Conservation (phyloP, 768 basidiomycete species). For the Russula compacta region DNA sequence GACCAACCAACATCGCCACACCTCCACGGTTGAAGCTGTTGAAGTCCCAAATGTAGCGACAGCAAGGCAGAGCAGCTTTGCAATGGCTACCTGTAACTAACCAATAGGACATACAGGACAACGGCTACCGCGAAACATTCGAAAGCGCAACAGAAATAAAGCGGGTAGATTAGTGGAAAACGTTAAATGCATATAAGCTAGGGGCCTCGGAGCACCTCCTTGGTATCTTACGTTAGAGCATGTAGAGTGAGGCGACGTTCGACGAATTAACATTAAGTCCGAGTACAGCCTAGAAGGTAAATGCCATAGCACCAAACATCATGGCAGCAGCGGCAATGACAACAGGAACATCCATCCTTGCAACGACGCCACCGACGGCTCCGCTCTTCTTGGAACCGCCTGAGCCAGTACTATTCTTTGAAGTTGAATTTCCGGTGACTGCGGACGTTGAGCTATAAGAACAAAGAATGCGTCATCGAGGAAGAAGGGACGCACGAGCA, state of each 20-base stretch:
- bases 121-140: not conserved
- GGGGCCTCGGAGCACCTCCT: not conserved
- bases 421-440: not conserved
- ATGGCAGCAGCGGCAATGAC: not conserved
- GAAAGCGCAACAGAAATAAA: not conserved
- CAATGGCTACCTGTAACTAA: not conserved
- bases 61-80: not conserved
- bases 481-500: not conserved
- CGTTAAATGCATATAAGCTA: not conserved
- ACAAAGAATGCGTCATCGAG: not conserved
- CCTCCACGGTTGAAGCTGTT: not conserved
- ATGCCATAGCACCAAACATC: not conserved
- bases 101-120: not conserved
- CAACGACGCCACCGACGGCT: not conserved
- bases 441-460: not conserved
- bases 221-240: slow-evolving; percentile 4
- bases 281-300: not conserved
- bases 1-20: not conserved
- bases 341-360: not conserved
- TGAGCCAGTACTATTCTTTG: not conserved
- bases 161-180: not conserved
- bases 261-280: not conserved
- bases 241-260: not conserved
- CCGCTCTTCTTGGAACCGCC: not conserved
- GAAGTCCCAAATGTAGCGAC: not conserved